Conservation (phyloP, 1,284 basidiomycete genomes). For the Apiotrichum sp. region DNA sequence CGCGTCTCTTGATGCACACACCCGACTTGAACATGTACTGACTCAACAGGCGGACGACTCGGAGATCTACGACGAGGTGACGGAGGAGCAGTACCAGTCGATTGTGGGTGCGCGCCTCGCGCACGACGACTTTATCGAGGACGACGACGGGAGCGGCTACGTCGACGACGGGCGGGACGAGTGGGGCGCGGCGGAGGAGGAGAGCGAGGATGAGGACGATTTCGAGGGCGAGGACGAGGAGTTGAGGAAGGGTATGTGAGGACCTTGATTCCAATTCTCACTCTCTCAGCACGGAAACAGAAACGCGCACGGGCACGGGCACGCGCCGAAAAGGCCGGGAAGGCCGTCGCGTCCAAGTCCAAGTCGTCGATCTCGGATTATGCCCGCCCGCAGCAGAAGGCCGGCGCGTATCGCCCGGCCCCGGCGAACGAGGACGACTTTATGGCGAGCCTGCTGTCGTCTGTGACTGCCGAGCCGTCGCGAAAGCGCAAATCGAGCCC, state of each 20-base stretch:
- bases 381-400: slow-evolving; percentile 49
- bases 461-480: slow-evolving; percentile 29
- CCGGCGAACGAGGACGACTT: slow-evolving; percentile 77
- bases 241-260: slow-evolving; percentile 32
- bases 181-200: slow-evolving; percentile 59
- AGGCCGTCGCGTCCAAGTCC: slow-evolving; percentile 40
- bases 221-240: slow-evolving; percentile 47
- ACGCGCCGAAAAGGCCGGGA: slow-evolving; percentile 14
- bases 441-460: slow-evolving; percentile 65
- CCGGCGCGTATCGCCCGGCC: slow-evolving; percentile 68
- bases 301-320: slow-evolving; percentile 34
- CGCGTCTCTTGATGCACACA: no score
- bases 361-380: slow-evolving; percentile 46
- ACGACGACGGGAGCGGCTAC: slow-evolving; percentile 89
- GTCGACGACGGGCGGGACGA: slow-evolving; percentile 95
- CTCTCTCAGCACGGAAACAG: slow-evolving; percentile 27
- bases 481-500: slow-evolving; percentile 71
- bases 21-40: background rate
- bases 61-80: slow-evolving; percentile 84
- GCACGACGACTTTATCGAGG: slow-evolving; percentile 79
- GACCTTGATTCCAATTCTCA: no score
- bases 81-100: slow-evolving; percentile 80
- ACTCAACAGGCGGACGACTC: slow-evolving; percentile 53
- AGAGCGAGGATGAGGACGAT: slow-evolving; percentile 46
- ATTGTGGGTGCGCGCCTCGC: slow-evolving; percentile 83